phyloP scores from a whole-genome alignment of 306 rosid species.

The Pyrus communis region DNA sequence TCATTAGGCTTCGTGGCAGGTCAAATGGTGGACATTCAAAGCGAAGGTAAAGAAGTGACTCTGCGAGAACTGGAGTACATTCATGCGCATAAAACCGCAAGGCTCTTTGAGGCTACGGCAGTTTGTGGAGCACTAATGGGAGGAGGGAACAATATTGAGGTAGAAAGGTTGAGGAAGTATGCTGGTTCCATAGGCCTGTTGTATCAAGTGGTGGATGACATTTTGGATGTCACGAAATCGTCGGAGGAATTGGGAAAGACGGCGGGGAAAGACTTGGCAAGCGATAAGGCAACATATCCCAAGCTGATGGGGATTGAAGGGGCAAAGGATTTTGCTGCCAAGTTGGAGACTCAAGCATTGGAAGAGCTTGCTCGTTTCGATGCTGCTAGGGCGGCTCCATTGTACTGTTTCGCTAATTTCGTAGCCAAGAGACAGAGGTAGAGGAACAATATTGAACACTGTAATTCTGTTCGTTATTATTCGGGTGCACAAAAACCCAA shows the following conservation, averaged over 20 bases:
- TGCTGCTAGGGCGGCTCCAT: neutral
- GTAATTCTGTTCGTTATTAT: neutral
- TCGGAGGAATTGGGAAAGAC: conserved; percentile 26
- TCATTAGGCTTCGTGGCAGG: conserved; percentile 29
- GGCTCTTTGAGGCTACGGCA: conserved; percentile 24
- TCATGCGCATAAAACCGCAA: conserved; percentile 27
- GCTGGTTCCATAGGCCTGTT: conserved; percentile 27
- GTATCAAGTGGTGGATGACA: conserved; percentile 35
- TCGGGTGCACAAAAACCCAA: neutral
- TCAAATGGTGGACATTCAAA: conserved; percentile 20
- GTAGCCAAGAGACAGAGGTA: neutral
- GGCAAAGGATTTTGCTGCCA: conserved; percentile 11
- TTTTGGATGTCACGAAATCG: conserved; percentile 29
- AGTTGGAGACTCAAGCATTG: conserved; percentile 4
- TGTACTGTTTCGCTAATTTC: neutral
- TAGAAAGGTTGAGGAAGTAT: conserved; percentile 24
- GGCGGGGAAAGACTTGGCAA: conserved; percentile 26
- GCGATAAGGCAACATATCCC: conserved; percentile 31
- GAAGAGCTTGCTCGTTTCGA: neutral
- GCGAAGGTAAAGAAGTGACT: conserved; percentile 17
- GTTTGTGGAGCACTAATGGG: conserved; percentile 29
- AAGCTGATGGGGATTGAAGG: conserved; percentile 26
- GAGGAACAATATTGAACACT: no score
- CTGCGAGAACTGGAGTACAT: conserved; percentile 25
- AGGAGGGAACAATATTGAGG: conserved; percentile 17